Evolutionary conservation across 1,284 basidiomycete species (phyloP), one percentile per base, ranked within the genome.

Genomic region (Papiliotrema nemorosa): DNA sequence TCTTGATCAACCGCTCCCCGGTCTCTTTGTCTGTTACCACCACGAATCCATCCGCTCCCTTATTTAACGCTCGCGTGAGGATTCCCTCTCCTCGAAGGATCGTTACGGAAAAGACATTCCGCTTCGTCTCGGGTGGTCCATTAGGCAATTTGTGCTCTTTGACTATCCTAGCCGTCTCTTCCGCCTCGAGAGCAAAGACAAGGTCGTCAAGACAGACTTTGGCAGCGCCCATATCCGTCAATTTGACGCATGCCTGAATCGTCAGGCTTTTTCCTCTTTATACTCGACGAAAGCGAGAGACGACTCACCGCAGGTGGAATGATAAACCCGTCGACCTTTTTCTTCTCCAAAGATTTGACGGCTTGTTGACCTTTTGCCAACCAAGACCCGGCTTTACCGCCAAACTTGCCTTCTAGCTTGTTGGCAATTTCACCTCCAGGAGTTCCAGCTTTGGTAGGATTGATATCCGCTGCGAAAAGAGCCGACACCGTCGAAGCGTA

Each of bases 321-420:
- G 33, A 58, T 35, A 43, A 71, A 68, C 2, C 64, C 67, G 33
- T 71, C 69, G 16, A 63, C 52, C 40, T 64, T 65, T 53, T 65
- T 69, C 54, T 59, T 63, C 49, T 75, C 71, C 7, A 73, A 50
- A 39, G 55, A 63, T 42, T 70, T 67, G 35, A 72, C 63, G 9
- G 70, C 70, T 36, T 72, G 70, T 47, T 69, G 69, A 35, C 72
- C 66, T 49, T 76, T 76, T 3, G 70, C 70, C 21, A 76, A 51
- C 74, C 74, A 76, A 7, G 63, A 61, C 1, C 66, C 55, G 0
- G 72, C 71, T 51, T 74, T 76, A 27, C 70, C 65, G 16, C 62
- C 62, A 5, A 63, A 44, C 40, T 53, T 59, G 27, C 69, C 65
- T 18, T 62, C 62, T 3, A 63, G 48, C 37, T 53, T 59, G 33